Conservation (phyloP, 495 filamentous ascomycete genomes). For the Thermothielavioides terrestris region DNA sequence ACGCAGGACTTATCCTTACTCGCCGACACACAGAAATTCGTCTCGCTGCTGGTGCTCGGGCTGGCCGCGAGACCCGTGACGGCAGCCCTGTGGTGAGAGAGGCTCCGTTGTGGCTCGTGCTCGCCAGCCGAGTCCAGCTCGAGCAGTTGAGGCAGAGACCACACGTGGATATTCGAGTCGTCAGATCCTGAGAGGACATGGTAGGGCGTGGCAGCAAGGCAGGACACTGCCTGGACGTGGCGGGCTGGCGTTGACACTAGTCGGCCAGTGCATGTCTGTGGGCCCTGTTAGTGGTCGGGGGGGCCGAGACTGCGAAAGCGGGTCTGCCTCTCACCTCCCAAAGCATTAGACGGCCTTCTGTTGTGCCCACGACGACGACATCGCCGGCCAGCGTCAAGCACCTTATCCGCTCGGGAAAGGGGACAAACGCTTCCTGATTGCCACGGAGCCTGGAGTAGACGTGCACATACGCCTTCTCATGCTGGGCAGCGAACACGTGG, state of each 20-base stretch:
- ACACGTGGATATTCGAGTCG: constrained; percentile 84
- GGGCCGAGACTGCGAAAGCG: too few species aligned
- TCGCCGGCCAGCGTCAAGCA: constrained; percentile 57
- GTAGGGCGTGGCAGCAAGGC: constrained; percentile 61
- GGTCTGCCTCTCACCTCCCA: constrained; percentile 93
- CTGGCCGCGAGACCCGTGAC: constrained; percentile 63
- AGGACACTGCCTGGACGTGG: constrained; percentile 79
- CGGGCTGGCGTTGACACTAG: constrained; percentile 78
- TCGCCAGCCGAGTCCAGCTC: constrained; percentile 44
- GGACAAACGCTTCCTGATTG: constrained; percentile 76
- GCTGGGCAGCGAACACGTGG: constrained; percentile 85
- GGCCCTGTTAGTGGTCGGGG: constrained; percentile 13
- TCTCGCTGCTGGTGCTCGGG: constrained; percentile 51
- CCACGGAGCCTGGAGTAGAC: constrained; percentile 78
- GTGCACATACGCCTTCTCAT: constrained; percentile 83
- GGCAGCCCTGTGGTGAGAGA: constrained; percentile 71
- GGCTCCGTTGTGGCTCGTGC: constrained; percentile 53
- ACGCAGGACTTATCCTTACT: constrained; percentile 75
- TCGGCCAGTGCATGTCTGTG: constrained; percentile 71
- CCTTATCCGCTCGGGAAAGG: constrained; percentile 76
- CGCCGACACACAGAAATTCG: constrained; percentile 68
- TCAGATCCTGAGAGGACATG: constrained; percentile 81
- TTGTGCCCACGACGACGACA: constrained; percentile 74
- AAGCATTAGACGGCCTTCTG: constrained; percentile 73
- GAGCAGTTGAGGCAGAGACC: constrained; percentile 69